phyloP scores from a whole-genome alignment of 1,284 basidiomycete genomes.

The Cryptococcus wingfieldii region DNA sequence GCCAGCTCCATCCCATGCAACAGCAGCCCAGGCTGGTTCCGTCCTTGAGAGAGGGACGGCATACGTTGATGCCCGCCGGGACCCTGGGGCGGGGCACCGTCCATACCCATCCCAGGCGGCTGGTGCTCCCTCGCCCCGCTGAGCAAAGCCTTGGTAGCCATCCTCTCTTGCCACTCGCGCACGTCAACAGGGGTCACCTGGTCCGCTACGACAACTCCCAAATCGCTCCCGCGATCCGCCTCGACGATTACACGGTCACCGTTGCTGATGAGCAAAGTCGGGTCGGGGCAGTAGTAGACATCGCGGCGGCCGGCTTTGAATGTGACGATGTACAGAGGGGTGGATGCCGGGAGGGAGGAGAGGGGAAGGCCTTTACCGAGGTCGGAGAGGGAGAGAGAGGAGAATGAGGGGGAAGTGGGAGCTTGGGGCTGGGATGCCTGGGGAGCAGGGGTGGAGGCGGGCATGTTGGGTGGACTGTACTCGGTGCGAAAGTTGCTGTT shows the following conservation, averaged over 20 bases:
- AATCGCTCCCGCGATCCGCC: conserved; percentile 88
- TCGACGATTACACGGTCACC: conserved; percentile 93
- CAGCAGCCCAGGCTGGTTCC: background rate
- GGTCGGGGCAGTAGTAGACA: conserved; percentile 79
- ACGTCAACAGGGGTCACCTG: conserved; percentile 87
- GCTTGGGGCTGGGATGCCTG: conserved; percentile 19
- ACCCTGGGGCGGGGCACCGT: conserved; percentile 12
- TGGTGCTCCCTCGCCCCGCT: conserved; percentile 46
- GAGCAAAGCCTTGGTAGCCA: conserved; percentile 50
- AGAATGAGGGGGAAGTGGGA: conserved; percentile 38
- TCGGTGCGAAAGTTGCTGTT: background rate
- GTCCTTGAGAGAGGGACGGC: background rate
- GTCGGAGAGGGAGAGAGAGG: conserved; percentile 54
- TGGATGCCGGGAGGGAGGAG: conserved; percentile 70
- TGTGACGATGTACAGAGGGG: conserved; percentile 92
- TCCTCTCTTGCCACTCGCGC: conserved; percentile 77
- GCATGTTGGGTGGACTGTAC: conserved; percentile 1
- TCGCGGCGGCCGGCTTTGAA: conserved; percentile 97
- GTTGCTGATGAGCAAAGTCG: conserved; percentile 54
- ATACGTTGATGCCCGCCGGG: conserved; percentile 1
- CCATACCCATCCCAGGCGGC: conserved; percentile 46
- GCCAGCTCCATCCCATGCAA: conserved; percentile 33
- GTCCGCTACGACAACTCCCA: conserved; percentile 85
- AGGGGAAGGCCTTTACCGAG: conserved; percentile 88
- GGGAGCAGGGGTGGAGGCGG: conserved; percentile 7